Evolutionary conservation across 148 eudicot species (phyloP).

Genomic region (Euryodendron excelsum): DNA sequence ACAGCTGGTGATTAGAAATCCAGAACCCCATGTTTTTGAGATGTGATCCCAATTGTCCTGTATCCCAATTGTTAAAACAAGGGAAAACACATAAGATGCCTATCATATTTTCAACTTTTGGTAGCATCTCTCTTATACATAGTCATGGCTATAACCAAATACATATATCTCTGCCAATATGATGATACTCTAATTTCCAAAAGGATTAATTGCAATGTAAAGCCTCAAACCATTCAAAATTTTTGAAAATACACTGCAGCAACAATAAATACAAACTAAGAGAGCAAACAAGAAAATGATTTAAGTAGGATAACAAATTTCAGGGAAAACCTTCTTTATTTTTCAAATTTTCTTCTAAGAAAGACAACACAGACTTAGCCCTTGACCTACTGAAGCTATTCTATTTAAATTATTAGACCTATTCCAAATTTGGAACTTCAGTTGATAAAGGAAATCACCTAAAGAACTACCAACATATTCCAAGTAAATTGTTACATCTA

Average conservation of each 20-base stretch:
- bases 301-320: too few species aligned
- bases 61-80: background rate
- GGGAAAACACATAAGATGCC: background rate
- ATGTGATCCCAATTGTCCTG: slow-evolving; percentile 93
- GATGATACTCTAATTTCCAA: background rate
- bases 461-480: too few species aligned
- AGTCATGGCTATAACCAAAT: background rate
- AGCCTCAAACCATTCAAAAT: background rate
- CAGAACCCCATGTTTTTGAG: slow-evolving; percentile 72
- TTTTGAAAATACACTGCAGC: background rate
- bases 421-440: too few species aligned
- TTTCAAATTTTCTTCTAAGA: background rate
- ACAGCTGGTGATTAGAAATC: slow-evolving; percentile 67
- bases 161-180: background rate
- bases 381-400: background rate
- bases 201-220: background rate
- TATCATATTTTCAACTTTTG: background rate
- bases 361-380: background rate
- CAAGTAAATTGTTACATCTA: too few species aligned
- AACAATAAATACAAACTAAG: background rate
- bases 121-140: background rate
- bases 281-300: background rate
- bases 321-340: too few species aligned
- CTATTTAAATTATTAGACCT: background rate
- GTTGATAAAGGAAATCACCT: too few species aligned